Evolutionary conservation across 768 basidiomycete genomes (phyloP), one percentile per base, ranked within the genome.

Genomic region (Kwoniella pini): DNA sequence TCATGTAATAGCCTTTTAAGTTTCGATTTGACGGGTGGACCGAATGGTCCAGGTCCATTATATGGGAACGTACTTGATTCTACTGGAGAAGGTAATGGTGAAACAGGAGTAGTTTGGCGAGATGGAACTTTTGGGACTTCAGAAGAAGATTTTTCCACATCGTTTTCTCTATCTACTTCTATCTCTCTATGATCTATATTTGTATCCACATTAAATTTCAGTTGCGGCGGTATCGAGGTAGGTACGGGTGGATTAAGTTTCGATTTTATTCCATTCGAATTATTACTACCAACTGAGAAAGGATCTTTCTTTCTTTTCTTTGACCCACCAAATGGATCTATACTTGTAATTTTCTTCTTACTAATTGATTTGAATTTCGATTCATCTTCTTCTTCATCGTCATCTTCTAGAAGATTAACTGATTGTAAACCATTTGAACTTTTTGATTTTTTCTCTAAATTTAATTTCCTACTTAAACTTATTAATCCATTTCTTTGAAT

Each of bases 371-470:
- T 59, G 27, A 62, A 38, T 33, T 65, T 64, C 17, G 62, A 64
- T 44, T 67, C 65, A 19, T 60, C 63, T 28, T 69, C 70, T 22
- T 71, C 65, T 42, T 63, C 57, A 11, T 68, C 67, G 13, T 54
- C 56, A 9, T 64, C 68, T 1, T 63, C n/a, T n/a, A n/a, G n/a
- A n/a, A n/a, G n/a, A n/a, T n/a, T n/a, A n/a, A n/a, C n/a, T n/a
- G n/a, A n/a, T n/a, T n/a, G n/a, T n/a, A n/a, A n/a, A n/a, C n/a
- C n/a, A n/a, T n/a, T n/a, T n/a, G n/a, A n/a, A n/a, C n/a, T n/a
- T n/a, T n/a, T n/a, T n/a, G n/a, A n/a, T n/a, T n/a, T 54, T 28
- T 39, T 58, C 22, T 60, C 48, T 3, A 42, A 4, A 5, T 54
- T 50, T 48, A 62, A 40, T 24, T 38, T 57, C 43, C 30, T 54